Evolutionary conservation across 73 alveolate genomes (phyloP).

Genomic region (Stentor roeselii): DNA sequence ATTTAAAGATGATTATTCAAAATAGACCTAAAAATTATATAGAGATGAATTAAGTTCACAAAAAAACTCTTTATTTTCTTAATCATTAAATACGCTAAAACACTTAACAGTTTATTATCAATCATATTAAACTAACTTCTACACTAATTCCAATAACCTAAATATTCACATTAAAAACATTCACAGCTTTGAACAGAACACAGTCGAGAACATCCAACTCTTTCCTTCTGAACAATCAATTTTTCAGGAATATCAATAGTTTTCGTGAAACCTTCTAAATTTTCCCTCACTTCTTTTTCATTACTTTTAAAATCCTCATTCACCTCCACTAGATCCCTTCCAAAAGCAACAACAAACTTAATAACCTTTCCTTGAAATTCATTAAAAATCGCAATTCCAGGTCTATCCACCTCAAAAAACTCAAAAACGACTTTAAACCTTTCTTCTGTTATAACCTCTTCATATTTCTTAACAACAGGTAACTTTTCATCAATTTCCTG

Average conservation of each 20-base stretch:
- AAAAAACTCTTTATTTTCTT: too few species aligned
- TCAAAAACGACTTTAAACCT: neutral
- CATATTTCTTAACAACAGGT: neutral
- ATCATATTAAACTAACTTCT: too few species aligned
- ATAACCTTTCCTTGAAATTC: neutral
- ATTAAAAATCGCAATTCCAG: neutral
- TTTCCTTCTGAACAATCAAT: neutral
- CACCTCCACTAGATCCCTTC: neutral
- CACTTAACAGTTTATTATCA: too few species aligned
- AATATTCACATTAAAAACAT: too few species aligned
- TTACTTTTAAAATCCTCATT: neutral
- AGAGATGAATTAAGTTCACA: too few species aligned
- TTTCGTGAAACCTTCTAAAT: neutral
- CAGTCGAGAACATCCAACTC: conserved; percentile 4
- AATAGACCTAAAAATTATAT: too few species aligned
- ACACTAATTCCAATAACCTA: too few species aligned
- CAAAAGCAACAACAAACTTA: conserved; percentile 1
- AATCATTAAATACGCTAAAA: too few species aligned
- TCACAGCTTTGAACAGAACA: neutral
- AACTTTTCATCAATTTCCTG: neutral
- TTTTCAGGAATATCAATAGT: conserved; percentile 11
- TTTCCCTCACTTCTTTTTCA: neutral
- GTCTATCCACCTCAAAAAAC: neutral
- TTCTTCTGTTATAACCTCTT: neutral
- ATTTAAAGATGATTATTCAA: too few species aligned